Conservation (phyloP, 2,329 filamentous ascomycete species). For the Paramyrothecium roridum region DNA sequence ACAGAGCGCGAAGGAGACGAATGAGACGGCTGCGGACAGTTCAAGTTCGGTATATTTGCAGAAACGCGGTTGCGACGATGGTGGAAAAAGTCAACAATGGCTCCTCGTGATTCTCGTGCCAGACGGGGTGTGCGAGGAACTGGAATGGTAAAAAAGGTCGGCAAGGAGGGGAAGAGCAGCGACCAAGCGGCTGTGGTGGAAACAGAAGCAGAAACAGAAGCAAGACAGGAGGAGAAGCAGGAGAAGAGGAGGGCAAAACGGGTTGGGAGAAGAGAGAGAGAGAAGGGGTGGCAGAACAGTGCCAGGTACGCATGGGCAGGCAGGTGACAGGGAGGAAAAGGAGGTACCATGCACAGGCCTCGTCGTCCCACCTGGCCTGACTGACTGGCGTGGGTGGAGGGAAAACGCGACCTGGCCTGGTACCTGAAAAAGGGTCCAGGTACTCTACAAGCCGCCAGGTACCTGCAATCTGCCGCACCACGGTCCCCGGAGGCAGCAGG, state of each 20-base stretch:
- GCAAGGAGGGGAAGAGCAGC: constrained; percentile 4
- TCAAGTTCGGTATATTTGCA: background rate
- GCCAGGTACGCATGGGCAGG: background rate
- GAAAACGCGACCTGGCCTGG: constrained; percentile 12
- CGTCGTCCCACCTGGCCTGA: background rate
- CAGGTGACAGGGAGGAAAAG: background rate
- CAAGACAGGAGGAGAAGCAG: constrained; percentile 9
- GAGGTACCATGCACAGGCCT: background rate
- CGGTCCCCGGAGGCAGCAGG: no score
- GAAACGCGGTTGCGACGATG: constrained; percentile 2
- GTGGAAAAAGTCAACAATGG: constrained; percentile 15
- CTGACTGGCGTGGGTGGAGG: background rate
- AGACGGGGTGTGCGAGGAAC: constrained; percentile 19
- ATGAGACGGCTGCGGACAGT: background rate
- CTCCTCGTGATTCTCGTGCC: constrained; percentile 25
- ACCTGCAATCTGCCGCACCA: no score
- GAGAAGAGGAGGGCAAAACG: constrained; percentile 8
- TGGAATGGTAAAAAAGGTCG: constrained; percentile 6
- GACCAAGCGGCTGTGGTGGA: constrained; percentile 5
- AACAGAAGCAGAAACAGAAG: constrained; percentile 13
- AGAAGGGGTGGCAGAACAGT: constrained; percentile 6
- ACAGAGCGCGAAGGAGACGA: background rate
- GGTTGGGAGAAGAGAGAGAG: constrained; percentile 12
- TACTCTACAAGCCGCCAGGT: no score
- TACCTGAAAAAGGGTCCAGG: background rate